phyloP scores from a whole-genome alignment of 805 yeast genomes.

The Candida xiaguanensis region DNA sequence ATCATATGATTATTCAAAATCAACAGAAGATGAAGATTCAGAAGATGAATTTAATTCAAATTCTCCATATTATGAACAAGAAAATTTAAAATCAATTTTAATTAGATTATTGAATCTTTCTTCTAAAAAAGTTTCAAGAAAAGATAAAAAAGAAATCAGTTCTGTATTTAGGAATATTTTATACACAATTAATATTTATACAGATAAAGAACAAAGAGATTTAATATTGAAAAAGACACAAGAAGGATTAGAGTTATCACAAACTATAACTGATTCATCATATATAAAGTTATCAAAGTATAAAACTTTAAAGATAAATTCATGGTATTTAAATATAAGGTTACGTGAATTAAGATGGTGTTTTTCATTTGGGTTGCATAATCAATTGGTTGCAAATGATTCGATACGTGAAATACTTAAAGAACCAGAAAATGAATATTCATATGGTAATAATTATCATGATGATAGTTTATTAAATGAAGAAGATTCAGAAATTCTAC shows the following conservation, averaged over 20 bases:
- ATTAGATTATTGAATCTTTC: slow-evolving; percentile 47
- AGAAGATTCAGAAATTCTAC: slow-evolving; percentile 6
- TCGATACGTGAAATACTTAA: slow-evolving; percentile 32
- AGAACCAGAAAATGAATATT: slow-evolving; percentile 25
- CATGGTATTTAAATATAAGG: slow-evolving; percentile 50
- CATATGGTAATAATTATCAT: slow-evolving; percentile 17
- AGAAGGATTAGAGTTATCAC: slow-evolving; percentile 30
- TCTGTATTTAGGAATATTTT: slow-evolving; percentile 59
- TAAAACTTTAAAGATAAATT: slow-evolving; percentile 43
- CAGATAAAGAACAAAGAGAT: slow-evolving; percentile 29
- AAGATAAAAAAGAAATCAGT: slow-evolving; percentile 57
- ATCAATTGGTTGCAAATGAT: slow-evolving; percentile 41
- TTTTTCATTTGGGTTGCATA: slow-evolving; percentile 49
- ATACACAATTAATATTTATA: slow-evolving; percentile 42
- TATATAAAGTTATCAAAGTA: slow-evolving; percentile 43
- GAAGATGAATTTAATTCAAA: slow-evolving; percentile 42
- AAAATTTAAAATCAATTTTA: slow-evolving; percentile 39
- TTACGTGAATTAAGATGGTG: slow-evolving; percentile 48
- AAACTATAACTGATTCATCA: slow-evolving; percentile 28
- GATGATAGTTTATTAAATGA: slow-evolving; percentile 12
- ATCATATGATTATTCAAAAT: slow-evolving; percentile 38
- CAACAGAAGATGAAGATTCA: slow-evolving; percentile 27
- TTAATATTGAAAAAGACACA: slow-evolving; percentile 34
- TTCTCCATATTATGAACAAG: slow-evolving; percentile 53
- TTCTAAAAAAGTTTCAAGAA: slow-evolving; percentile 55